Evolutionary conservation across 1,284 basidiomycete species (phyloP).

Genomic region (Fomitopsis pinicola): DNA sequence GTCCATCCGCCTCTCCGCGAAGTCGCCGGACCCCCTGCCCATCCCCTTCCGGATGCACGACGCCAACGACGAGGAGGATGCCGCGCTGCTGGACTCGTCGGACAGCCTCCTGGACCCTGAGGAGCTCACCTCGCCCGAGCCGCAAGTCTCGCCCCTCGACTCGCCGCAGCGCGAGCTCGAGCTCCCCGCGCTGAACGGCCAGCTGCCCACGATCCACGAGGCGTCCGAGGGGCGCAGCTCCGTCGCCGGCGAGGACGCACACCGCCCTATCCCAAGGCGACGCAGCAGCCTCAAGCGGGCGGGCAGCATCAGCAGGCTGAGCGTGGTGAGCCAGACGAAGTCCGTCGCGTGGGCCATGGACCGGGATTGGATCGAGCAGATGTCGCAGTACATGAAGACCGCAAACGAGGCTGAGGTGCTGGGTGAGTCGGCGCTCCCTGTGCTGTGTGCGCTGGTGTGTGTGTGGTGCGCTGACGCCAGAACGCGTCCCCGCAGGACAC

Average conservation of each 20-base stretch:
- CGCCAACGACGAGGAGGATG: slow-evolving; percentile 3
- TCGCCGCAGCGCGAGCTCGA: neutral
- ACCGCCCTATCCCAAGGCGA: slow-evolving; percentile 38
- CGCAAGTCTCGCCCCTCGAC: slow-evolving; percentile 6
- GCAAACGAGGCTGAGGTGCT: slow-evolving; percentile 51
- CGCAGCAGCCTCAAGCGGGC: slow-evolving; percentile 60
- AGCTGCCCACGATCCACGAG: slow-evolving; percentile 28
- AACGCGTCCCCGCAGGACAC: slow-evolving; percentile 30
- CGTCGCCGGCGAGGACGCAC: slow-evolving; percentile 8
- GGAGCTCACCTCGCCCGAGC: slow-evolving; percentile 17
- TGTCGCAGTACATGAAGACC: slow-evolving; percentile 49
- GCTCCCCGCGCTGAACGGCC: slow-evolving; percentile 17
- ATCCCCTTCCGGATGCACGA: slow-evolving; percentile 29
- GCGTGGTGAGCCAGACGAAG: slow-evolving; percentile 54
- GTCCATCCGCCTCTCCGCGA: slow-evolving; percentile 18
- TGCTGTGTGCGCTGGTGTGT: neutral
- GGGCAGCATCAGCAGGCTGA: slow-evolving; percentile 40
- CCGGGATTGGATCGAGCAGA: slow-evolving; percentile 50
- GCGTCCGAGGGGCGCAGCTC: slow-evolving; percentile 13
- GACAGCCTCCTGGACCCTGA: slow-evolving; percentile 7
- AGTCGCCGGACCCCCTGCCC: slow-evolving; percentile 33
- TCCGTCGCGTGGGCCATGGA: slow-evolving; percentile 73
- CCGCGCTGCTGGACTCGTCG: slow-evolving; percentile 12
- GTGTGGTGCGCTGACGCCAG: slow-evolving; percentile 1
- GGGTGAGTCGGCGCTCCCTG: slow-evolving; percentile 34